Evolutionary conservation across 129 eudicot genomes (phyloP), one percentile per base, ranked within the genome.

Genomic region (Artemisia argyi): DNA sequence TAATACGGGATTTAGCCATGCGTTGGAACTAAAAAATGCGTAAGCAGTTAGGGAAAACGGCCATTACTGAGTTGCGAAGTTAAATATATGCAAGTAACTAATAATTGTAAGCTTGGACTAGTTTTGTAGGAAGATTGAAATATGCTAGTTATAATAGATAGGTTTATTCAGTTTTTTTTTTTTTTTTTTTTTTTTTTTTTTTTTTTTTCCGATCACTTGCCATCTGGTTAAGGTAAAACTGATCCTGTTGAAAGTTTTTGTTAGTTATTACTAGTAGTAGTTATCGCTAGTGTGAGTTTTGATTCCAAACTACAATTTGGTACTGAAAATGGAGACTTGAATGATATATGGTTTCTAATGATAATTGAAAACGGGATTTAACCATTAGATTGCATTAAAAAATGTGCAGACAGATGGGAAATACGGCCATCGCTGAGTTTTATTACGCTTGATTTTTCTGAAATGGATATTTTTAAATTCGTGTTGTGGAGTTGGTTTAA

Each of bases 221-320:
- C 17, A 4, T 67, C 6, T 67, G 46, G 59, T 11, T 48, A 5
- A 30, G 16, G 11, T 11, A 15, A 39, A 39, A 32, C 42, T 68
- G 72, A 26, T 68, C 26, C 48, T 52, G 42, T 3, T 68, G 59
- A 24, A 49, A 22, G 48, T 65, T n/a, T 46, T 61, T 55, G 61
- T 16, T 17, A 26, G 39, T 46, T 58, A 32, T 42, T 15, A 20
- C 13, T 61, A 61, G 77, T 22, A 20, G 18, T 61, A 61, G 77
- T 22, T 47, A 28, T 11, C 17, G 63, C 28, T 49, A 39, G 8
- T 7, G 46, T 7, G 46, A 7, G 46, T 39, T 39, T 39, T 39
- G 2, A 39, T 39, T 39, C 46, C 11, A 39, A 39, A 8, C 11
- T 39, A 39, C 10, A 7, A 39, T 39, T 61, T 1, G 4, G 35